phyloP scores from a whole-genome alignment of 768 basidiomycete genomes.

The Auriscalpium vulgare region DNA sequence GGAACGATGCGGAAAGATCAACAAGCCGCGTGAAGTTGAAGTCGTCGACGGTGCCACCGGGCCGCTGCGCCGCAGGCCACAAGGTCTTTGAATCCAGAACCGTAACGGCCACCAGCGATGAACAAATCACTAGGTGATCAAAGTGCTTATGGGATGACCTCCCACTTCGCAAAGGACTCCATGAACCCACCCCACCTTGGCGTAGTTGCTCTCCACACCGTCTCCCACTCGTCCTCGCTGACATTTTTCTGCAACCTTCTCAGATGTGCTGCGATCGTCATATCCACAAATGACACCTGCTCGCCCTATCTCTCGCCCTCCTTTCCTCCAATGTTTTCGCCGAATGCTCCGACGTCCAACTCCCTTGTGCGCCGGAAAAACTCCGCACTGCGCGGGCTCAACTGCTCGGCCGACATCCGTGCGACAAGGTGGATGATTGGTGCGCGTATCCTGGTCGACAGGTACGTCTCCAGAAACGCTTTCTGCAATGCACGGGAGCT shows the following conservation, averaged over 20 bases:
- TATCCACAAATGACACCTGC: constrained; percentile 7
- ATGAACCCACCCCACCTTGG: constrained; percentile 1
- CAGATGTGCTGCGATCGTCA: neutral
- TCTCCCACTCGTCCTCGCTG: constrained; percentile 3
- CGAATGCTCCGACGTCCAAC: neutral
- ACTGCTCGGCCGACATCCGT: neutral
- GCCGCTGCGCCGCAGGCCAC: too few species aligned
- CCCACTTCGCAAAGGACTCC: neutral
- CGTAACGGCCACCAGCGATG: too few species aligned
- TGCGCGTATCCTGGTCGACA: neutral
- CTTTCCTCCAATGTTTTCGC: neutral
- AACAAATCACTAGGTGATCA: too few species aligned
- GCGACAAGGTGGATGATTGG: neutral
- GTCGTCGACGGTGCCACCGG: too few species aligned
- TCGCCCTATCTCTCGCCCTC: neutral
- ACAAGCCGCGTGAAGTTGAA: too few species aligned
- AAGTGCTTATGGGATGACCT: neutral
- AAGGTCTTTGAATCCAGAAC: too few species aligned
- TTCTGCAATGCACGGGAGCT: constrained; percentile 4
- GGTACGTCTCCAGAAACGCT: neutral
- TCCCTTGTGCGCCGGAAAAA: constrained; percentile 8
- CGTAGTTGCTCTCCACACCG: neutral
- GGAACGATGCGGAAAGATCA: too few species aligned
- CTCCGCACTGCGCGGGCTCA: constrained; percentile 1
- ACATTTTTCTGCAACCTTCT: neutral